phyloP scores from a whole-genome alignment of 2,329 filamentous ascomycete species.

The Colletotrichum incanum region DNA sequence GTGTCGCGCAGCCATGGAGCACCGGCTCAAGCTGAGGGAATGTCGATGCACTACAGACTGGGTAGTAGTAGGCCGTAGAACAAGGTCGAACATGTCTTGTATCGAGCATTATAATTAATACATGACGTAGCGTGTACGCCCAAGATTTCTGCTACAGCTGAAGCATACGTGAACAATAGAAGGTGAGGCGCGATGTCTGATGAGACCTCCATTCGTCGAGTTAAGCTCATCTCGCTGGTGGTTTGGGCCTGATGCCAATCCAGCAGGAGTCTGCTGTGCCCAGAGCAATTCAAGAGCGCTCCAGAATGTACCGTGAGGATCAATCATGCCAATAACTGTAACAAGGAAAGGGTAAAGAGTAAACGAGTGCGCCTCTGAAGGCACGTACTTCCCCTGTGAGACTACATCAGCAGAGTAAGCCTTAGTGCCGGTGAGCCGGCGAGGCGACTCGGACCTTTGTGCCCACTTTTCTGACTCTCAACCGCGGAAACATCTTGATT shows the following conservation, averaged over 20 bases:
- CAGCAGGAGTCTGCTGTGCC: not conserved
- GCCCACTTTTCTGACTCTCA: conserved; percentile 14
- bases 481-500: not conserved
- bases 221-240: not conserved
- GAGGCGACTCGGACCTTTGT: conserved; percentile 1
- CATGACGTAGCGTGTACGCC: not conserved
- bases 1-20: not conserved
- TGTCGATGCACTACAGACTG: not conserved
- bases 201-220: not conserved
- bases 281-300: not conserved
- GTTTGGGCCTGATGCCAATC: not conserved
- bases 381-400: not conserved
- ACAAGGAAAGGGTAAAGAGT: not conserved
- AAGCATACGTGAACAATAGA: not conserved
- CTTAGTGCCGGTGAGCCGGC: not conserved
- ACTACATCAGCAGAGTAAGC: not conserved
- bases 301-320: not conserved
- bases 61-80: not conserved
- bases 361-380: not conserved
- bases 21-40: not conserved
- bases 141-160: too few relatives aligned
- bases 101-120: not conserved
- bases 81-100: not conserved
- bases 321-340: not conserved
- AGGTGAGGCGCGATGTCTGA: too few relatives aligned